These are phyloP conservation scores for Alternaria novae-zelandiae DNA, from an alignment of 2,329 filamentous ascomycete species.

Conservation along the genomic window DNA sequence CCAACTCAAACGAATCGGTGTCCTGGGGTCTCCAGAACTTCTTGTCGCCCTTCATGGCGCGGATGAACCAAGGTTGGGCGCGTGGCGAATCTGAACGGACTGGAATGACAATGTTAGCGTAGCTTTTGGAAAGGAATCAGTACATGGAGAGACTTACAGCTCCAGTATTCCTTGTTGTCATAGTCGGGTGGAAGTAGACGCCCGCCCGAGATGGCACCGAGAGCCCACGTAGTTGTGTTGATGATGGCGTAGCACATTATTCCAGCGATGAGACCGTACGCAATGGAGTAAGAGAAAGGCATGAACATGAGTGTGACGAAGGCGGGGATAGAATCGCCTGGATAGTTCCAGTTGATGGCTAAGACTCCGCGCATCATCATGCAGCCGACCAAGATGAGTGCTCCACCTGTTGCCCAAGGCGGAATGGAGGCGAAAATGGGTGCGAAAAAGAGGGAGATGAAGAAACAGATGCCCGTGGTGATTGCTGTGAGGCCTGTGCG, in stretches of 20 bases:
- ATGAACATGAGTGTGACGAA: conserved; percentile 84
- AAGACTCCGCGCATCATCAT: conserved; percentile 81
- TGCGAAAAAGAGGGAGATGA: conserved; percentile 82
- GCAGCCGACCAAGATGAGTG: conserved; percentile 82
- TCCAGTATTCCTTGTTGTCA: conserved; percentile 39
- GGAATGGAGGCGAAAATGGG: conserved; percentile 90
- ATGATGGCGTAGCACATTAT: conserved; percentile 77
- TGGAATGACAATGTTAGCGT: background rate
- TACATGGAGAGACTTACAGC: conserved; percentile 23
- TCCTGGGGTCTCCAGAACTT: conserved; percentile 30
- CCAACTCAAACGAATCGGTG: conserved; percentile 30
- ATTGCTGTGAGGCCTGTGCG: conserved; percentile 83
- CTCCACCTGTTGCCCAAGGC: conserved; percentile 86
- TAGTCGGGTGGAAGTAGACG: conserved; percentile 32
- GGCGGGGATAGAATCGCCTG: conserved; percentile 82
- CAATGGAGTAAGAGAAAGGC: conserved; percentile 90
- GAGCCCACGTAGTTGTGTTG: conserved; percentile 69
- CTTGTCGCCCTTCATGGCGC: conserved; percentile 30
- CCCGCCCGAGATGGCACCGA: conserved; percentile 23
- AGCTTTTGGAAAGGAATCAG: background rate
- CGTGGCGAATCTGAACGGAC: conserved; percentile 30
- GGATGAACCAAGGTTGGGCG: conserved; percentile 36
- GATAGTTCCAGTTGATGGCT: conserved; percentile 85
- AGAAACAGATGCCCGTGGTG: conserved; percentile 77
- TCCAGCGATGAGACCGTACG: conserved; percentile 82